phyloP scores from a whole-genome alignment of 352 stramenopile species.

The Pythium scleroteichum region DNA sequence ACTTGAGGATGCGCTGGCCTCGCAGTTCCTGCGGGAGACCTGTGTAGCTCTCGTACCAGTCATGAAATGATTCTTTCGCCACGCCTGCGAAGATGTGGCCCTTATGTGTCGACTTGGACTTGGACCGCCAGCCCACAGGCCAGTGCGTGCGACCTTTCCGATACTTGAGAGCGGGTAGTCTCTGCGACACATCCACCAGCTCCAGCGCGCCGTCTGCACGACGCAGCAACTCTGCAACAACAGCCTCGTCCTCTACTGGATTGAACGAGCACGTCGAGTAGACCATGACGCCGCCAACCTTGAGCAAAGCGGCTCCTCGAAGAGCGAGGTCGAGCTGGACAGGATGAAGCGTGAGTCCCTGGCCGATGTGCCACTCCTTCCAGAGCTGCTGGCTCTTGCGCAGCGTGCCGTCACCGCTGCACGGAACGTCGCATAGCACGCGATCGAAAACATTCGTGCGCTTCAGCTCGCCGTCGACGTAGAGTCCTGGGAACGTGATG shows the following conservation, averaged over 20 bases:
- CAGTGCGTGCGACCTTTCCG: constrained; percentile 59
- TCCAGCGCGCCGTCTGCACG: constrained; percentile 84
- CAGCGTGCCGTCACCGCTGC: constrained; percentile 97
- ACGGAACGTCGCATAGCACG: constrained; percentile 98
- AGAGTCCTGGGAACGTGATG: constrained; percentile 92
- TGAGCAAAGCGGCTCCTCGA: constrained; percentile 89
- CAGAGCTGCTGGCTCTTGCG: constrained; percentile 96
- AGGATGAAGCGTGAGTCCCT: constrained; percentile 90
- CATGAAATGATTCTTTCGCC: constrained; percentile 44
- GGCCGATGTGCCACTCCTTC: constrained; percentile 93
- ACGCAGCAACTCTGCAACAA: constrained; percentile 95
- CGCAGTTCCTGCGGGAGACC: constrained; percentile 59
- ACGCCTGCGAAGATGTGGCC: constrained; percentile 61
- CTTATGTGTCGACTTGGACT: constrained; percentile 86
- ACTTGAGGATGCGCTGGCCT: constrained; percentile 60
- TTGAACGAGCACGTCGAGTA: constrained; percentile 99
- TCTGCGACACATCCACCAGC: constrained; percentile 83
- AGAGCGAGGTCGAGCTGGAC: constrained; percentile 93
- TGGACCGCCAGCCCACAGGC: constrained; percentile 85
- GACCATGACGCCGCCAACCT: constrained; percentile 91
- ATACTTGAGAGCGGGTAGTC: constrained; percentile 53
- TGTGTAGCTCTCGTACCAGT: constrained; percentile 77
- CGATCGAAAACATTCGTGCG: constrained; percentile 95
- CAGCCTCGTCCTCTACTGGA: constrained; percentile 98
- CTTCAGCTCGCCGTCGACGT: constrained; percentile 42